These are phyloP conservation scores for Gnomoniopsis sp. DNA, from an alignment of 2,329 filamentous ascomycete species.

Conservation along the genomic window DNA sequence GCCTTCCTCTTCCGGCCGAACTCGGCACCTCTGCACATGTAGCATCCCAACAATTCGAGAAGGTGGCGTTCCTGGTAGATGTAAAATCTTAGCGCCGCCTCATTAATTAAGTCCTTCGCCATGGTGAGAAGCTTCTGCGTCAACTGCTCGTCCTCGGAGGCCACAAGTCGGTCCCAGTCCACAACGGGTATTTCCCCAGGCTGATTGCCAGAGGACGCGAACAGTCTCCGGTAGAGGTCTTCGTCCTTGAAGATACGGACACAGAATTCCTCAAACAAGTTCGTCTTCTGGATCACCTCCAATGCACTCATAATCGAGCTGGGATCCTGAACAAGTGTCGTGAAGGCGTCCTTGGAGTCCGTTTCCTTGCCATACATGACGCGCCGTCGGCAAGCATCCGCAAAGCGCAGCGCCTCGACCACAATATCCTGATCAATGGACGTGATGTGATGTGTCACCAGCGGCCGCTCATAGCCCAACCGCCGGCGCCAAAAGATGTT, in stretches of 20 bases:
- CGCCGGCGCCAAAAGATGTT: conserved; percentile 46
- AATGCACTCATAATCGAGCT: conserved; percentile 21
- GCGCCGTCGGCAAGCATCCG: conserved; percentile 17
- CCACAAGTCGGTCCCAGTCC: conserved; percentile 12
- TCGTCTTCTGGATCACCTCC: conserved; percentile 21
- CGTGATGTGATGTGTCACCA: conserved; percentile 21
- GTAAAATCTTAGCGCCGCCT: conserved; percentile 16
- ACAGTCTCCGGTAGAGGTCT: conserved; percentile 4
- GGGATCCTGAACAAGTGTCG: conserved; percentile 16
- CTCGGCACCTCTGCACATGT: conserved; percentile 29
- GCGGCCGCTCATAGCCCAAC: conserved; percentile 42
- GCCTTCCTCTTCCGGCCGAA: conserved; percentile 8
- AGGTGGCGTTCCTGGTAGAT: conserved; percentile 20
- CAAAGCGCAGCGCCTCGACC: conserved; percentile 26
- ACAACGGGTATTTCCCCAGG: conserved; percentile 10
- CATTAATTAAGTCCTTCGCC: conserved; percentile 16
- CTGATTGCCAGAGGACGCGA: background rate
- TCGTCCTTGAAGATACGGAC: conserved; percentile 6
- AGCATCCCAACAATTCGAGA: conserved; percentile 21
- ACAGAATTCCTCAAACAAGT: conserved; percentile 26
- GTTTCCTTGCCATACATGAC: conserved; percentile 6
- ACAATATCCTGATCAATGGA: conserved; percentile 21
- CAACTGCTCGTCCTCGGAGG: conserved; percentile 6
- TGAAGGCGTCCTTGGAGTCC: conserved; percentile 11
- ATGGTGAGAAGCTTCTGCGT: conserved; percentile 3